These are phyloP conservation scores for Starmerella floricola DNA, from an alignment of 805 yeast genomes.

Conservation along the genomic window DNA sequence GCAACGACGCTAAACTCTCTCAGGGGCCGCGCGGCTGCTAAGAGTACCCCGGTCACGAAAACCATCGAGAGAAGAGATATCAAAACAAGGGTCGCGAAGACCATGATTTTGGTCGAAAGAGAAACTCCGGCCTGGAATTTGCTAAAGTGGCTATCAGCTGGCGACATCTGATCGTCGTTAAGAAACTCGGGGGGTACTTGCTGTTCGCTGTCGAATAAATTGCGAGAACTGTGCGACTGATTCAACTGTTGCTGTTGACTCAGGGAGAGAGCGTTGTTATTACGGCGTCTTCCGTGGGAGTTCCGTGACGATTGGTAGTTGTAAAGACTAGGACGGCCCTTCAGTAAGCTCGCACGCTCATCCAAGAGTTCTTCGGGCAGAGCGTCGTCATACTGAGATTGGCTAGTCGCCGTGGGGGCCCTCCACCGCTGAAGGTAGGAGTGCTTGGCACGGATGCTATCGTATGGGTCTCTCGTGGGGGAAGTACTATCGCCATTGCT, in stretches of 20 bases:
- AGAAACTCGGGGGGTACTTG: not conserved
- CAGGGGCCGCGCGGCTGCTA: slow-evolving; percentile 78
- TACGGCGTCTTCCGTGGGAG: slow-evolving; percentile 5
- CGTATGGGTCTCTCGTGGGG: slow-evolving; percentile 13
- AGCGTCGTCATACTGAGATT: not conserved
- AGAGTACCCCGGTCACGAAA: slow-evolving; percentile 66
- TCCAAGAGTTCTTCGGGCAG: slow-evolving; percentile 1
- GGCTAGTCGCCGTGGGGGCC: slow-evolving; percentile 3
- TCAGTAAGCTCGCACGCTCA: slow-evolving; percentile 14
- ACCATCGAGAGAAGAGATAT: slow-evolving; percentile 37
- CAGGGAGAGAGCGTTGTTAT: not conserved
- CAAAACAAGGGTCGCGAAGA: slow-evolving; percentile 17
- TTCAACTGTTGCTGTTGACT: not conserved
- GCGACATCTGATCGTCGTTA: not conserved
- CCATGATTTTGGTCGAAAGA: slow-evolving; percentile 5
- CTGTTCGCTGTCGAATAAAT: not conserved
- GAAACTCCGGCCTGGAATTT: slow-evolving; percentile 6
- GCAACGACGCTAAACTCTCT: slow-evolving; percentile 48
- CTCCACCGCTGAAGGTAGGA: slow-evolving; percentile 24
- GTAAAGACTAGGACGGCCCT: slow-evolving; percentile 13
- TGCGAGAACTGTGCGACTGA: not conserved
- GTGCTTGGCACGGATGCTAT: slow-evolving; percentile 23
- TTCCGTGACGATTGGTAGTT: slow-evolving; percentile 11
- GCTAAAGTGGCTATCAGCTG: slow-evolving; percentile 4
- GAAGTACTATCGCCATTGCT: not conserved